These are phyloP conservation scores for Ophiostoma piceae DNA, from an alignment of 2,329 filamentous ascomycete species.

Conservation along the genomic window DNA sequence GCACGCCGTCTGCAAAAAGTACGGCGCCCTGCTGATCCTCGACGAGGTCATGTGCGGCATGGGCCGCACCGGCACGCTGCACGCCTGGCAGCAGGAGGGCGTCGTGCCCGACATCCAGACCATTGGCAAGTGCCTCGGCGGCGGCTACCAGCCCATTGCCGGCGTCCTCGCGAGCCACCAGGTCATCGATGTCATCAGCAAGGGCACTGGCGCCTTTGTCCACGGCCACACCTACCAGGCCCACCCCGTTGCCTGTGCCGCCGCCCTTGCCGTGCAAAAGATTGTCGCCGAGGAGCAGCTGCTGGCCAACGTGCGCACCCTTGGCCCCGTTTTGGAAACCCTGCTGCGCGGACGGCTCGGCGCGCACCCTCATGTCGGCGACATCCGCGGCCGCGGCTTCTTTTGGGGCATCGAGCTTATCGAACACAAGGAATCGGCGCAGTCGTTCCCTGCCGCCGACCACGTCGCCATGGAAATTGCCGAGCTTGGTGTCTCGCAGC, in stretches of 20 bases:
- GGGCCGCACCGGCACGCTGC: conserved; percentile 55
- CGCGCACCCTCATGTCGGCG: conserved; percentile 38
- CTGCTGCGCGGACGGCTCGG: conserved; percentile 33
- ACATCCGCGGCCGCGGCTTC: conserved; percentile 41
- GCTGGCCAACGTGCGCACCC: conserved; percentile 34
- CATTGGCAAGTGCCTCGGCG: conserved; percentile 58
- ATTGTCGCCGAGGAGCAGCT: conserved; percentile 37
- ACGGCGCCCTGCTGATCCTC: conserved; percentile 52
- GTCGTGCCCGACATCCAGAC: conserved; percentile 57
- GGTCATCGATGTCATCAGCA: conserved; percentile 45
- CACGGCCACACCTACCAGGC: conserved; percentile 56
- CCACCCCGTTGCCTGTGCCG: conserved; percentile 38
- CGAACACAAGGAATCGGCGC: conserved; percentile 33
- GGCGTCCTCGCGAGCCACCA: conserved; percentile 50
- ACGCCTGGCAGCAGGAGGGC: conserved; percentile 60
- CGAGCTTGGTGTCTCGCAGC: conserved; percentile 32
- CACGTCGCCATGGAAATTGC: conserved; percentile 35
- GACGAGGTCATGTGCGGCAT: conserved; percentile 66
- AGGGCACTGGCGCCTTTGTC: conserved; percentile 43
- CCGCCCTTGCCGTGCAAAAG: conserved; percentile 39
- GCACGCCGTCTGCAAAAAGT: conserved; percentile 48
- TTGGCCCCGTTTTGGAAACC: conserved; percentile 33
- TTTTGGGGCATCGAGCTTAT: conserved; percentile 45
- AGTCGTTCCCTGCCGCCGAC: conserved; percentile 34
- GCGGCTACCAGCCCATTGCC: conserved; percentile 56